Conservation (phyloP, 2,329 filamentous ascomycete genomes). For the Xylaria sp. region DNA sequence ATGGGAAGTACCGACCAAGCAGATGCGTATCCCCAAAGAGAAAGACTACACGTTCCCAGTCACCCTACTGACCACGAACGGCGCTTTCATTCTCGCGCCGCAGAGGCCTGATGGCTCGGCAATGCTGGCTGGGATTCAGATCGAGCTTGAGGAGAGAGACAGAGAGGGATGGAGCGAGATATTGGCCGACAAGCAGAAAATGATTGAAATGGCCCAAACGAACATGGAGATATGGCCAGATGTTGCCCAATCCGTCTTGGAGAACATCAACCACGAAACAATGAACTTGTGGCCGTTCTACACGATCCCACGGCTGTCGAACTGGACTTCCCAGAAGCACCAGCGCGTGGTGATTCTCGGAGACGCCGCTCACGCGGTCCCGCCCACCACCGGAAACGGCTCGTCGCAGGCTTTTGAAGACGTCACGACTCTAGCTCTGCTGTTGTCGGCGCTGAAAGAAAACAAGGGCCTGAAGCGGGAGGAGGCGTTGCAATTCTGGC, state of each 20-base stretch:
- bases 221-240: conserved; percentile 36
- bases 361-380: conserved; percentile 41
- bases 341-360: conserved; percentile 15
- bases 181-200: conserved; percentile 36
- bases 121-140: conserved; percentile 38
- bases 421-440: conserved; percentile 35
- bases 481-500: conserved; percentile 40
- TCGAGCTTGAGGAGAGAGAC: conserved; percentile 27
- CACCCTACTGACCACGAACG: conserved; percentile 31
- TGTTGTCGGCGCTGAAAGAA: conserved; percentile 28
- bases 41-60: conserved; percentile 39
- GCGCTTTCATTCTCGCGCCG: conserved; percentile 37
- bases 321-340: conserved; percentile 36
- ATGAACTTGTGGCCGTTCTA: conserved; percentile 40
- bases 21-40: conserved; percentile 34
- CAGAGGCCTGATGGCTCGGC: conserved; percentile 37
- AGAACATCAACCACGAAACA: conserved; percentile 32
- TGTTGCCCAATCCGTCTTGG: conserved; percentile 32
- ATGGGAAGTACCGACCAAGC: conserved; percentile 32
- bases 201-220: conserved; percentile 2
- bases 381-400: conserved; percentile 38
- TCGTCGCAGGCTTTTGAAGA: conserved; percentile 43
- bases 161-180: conserved; percentile 34
- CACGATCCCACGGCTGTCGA: conserved; percentile 28
- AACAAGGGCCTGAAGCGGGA: conserved; percentile 29